These are phyloP conservation scores for Xanthoceras sorbifolium DNA, from an alignment of 345 rosid species.

Conservation along the genomic window DNA sequence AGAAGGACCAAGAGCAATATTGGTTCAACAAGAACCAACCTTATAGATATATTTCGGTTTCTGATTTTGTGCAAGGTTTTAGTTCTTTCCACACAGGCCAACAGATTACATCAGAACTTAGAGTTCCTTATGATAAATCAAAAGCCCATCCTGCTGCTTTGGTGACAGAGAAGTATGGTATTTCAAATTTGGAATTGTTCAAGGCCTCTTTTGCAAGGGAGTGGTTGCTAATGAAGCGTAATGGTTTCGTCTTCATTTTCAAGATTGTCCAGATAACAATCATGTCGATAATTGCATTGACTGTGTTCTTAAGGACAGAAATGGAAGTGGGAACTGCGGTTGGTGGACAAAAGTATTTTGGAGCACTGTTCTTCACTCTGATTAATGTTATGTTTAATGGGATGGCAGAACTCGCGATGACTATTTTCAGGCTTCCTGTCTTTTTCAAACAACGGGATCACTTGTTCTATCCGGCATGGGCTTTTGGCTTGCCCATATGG, in stretches of 20 bases:
- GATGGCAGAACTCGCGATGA: slow-evolving; percentile 63
- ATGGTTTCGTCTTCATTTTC: slow-evolving; percentile 55
- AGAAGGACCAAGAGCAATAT: slow-evolving; percentile 78
- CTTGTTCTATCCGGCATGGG: slow-evolving; percentile 73
- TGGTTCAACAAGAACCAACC: slow-evolving; percentile 59
- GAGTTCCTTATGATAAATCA: slow-evolving; percentile 56
- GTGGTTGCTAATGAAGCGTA: slow-evolving; percentile 73
- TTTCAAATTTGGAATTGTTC: slow-evolving; percentile 66
- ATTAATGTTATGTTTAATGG: slow-evolving; percentile 69
- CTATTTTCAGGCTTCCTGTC: slow-evolving; percentile 61
- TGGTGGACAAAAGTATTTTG: slow-evolving; percentile 52
- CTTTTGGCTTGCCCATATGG: slow-evolving; percentile 63
- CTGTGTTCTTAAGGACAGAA: slow-evolving; percentile 59
- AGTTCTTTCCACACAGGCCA: slow-evolving; percentile 56
- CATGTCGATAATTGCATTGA: slow-evolving; percentile 51
- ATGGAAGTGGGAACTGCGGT: slow-evolving; percentile 45
- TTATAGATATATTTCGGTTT: slow-evolving; percentile 48
- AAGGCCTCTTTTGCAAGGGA: slow-evolving; percentile 71
- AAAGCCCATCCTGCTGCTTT: slow-evolving; percentile 65
- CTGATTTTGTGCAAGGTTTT: slow-evolving; percentile 51
- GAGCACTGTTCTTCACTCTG: slow-evolving; percentile 62
- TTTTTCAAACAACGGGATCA: slow-evolving; percentile 74
- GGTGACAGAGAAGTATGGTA: slow-evolving; percentile 66
- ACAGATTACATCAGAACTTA: slow-evolving; percentile 44
- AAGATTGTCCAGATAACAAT: slow-evolving; percentile 58